A percentile compares a stretch with the other conserved stretches of the same genome.
phyloP scores from a whole-genome alignment of 805 yeast species.

The Candida fluviatilis region DNA sequence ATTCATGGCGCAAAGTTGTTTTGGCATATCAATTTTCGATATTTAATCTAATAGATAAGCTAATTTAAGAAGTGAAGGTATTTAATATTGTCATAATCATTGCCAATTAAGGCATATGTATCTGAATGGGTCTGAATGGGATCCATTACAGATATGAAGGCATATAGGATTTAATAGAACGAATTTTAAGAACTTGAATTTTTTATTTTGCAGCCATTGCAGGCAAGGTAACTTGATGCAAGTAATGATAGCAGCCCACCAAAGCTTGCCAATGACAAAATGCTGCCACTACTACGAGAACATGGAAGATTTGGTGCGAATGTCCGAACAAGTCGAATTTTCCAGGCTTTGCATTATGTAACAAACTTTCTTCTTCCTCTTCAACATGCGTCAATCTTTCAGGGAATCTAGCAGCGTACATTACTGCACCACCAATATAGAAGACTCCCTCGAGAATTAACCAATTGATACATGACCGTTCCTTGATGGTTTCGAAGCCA shows the following conservation, averaged over 20 bases:
- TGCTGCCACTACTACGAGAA: constrained; percentile 74
- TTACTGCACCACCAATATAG: constrained; percentile 73
- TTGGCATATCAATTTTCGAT: too few relatives aligned
- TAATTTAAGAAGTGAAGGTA: too few relatives aligned
- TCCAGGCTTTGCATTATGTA: constrained; percentile 16
- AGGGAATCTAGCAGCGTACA: constrained; percentile 78
- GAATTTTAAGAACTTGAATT: too few relatives aligned
- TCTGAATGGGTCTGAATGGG: too few relatives aligned
- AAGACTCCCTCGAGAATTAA: constrained; percentile 65
- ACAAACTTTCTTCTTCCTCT: constrained; percentile 12
- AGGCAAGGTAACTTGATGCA: too few relatives aligned
- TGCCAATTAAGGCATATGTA: too few relatives aligned
- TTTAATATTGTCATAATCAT: too few relatives aligned
- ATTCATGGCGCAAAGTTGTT: too few relatives aligned
- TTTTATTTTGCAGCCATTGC: too few relatives aligned
- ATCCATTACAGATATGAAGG: too few relatives aligned
- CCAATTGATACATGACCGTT: constrained; percentile 57
- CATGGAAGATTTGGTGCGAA: constrained; percentile 82
- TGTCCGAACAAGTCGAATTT: constrained; percentile 67
- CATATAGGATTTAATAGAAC: too few relatives aligned
- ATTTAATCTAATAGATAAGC: too few relatives aligned
- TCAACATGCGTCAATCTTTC: constrained; percentile 48
- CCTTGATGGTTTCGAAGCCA: constrained; percentile 47
- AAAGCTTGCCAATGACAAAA: constrained; percentile 67
- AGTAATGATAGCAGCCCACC: constrained; percentile 48